phyloP scores from a whole-genome alignment of 225 moss, liverwort and hornwort genomes.

The Thuidium tamariscinum region DNA sequence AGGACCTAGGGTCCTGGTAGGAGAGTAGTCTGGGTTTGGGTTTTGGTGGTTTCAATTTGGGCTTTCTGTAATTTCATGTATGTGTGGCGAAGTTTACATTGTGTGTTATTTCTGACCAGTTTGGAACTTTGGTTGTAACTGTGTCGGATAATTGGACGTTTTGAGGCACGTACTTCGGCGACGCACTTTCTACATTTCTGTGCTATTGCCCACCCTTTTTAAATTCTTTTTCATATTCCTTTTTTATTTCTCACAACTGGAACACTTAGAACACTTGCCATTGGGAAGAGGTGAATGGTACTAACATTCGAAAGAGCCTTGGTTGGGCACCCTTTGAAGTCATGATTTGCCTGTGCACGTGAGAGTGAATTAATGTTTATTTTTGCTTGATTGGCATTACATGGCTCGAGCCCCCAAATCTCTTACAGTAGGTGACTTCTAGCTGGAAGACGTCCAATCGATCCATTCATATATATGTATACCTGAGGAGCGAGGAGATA shows the following conservation, averaged over 20 bases:
- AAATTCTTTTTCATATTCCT: background rate
- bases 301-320: background rate
- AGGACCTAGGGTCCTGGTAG: background rate
- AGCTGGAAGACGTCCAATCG: too few relatives aligned
- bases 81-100: background rate
- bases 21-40: background rate
- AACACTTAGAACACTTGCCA: background rate
- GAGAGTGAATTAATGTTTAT: background rate
- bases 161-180: background rate
- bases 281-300: background rate
- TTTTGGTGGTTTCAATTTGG: background rate
- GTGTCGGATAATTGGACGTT: background rate
- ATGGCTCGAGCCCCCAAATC: too few relatives aligned
- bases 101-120: background rate
- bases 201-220: background rate
- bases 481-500: too few relatives aligned
- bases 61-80: background rate
- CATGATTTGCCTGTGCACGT: too few relatives aligned
- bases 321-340: background rate
- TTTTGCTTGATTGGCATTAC: background rate
- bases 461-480: too few relatives aligned
- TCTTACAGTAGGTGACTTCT: too few relatives aligned
- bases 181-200: background rate
- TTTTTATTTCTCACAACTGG: background rate
- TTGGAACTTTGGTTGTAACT: background rate